Conservation (phyloP, 768 basidiomycete genomes). For the Solioccasus polychromus region DNA sequence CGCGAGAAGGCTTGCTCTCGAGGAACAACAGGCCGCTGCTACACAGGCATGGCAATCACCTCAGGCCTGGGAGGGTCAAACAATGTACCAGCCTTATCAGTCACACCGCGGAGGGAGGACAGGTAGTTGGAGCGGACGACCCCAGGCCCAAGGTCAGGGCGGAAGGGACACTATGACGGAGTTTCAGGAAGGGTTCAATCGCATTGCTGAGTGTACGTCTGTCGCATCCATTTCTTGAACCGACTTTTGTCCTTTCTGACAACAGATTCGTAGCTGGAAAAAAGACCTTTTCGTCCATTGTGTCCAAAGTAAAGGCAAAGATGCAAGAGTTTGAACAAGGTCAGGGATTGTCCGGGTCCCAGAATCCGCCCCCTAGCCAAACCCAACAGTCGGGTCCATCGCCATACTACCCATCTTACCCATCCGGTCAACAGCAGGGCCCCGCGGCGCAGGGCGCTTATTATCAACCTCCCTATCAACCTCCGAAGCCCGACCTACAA, state of each 20-base stretch:
- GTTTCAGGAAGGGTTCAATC: constrained; percentile 70
- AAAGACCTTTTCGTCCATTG: constrained; percentile 68
- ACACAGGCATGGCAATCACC: constrained; percentile 19
- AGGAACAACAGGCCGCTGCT: constrained; percentile 46
- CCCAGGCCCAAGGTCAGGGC: constrained; percentile 16
- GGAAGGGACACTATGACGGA: constrained; percentile 58
- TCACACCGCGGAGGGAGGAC: constrained; percentile 15
- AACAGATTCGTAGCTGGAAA: constrained; percentile 55
- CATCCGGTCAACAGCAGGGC: constrained; percentile 1
- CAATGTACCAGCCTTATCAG: constrained; percentile 25
- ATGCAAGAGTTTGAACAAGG: constrained; percentile 74
- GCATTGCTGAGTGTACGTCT: constrained; percentile 73
- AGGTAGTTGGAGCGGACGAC: not conserved
- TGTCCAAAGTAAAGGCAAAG: constrained; percentile 81
- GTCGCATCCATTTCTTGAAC: too few species aligned
- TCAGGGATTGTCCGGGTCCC: constrained; percentile 18
- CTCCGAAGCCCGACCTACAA: not conserved
- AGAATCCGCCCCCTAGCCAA: constrained; percentile 5
- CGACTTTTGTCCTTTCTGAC: not conserved
- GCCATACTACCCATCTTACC: not conserved
- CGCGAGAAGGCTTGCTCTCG: constrained; percentile 66
- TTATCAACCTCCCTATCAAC: constrained; percentile 1
- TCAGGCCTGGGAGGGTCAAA: constrained; percentile 6
- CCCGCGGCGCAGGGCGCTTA: constrained; percentile 2
- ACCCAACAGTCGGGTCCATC: not conserved